Evolutionary conservation across 148 eudicot species (phyloP).

Genomic region (Vaccinium vitisidaea): DNA sequence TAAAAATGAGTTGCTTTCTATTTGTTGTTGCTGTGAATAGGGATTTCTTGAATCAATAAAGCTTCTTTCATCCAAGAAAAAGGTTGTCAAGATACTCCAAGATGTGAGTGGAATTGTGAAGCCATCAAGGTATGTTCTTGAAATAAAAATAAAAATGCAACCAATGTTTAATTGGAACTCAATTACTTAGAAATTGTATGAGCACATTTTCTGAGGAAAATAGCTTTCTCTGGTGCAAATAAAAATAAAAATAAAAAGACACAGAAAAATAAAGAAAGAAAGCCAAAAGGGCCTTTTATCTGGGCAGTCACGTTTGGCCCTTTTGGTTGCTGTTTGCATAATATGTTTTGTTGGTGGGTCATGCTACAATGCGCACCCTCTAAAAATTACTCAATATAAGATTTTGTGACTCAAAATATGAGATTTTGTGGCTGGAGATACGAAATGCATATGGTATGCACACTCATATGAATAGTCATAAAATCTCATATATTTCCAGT

Average conservation of each 20-base stretch:
- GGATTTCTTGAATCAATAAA: constrained; percentile 34
- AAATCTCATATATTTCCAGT: too few relatives aligned
- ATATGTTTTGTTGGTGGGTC: neutral
- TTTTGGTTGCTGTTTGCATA: neutral
- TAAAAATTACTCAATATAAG: too few relatives aligned
- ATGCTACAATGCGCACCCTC: too few relatives aligned
- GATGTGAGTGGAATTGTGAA: constrained; percentile 36
- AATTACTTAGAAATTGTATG: neutral
- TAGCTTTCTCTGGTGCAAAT: neutral
- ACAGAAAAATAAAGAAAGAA: neutral
- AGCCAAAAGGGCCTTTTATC: neutral
- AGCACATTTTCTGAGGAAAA: neutral
- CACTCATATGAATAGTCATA: too few relatives aligned
- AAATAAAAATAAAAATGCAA: neutral
- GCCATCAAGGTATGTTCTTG: constrained; percentile 37
- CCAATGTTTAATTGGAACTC: neutral
- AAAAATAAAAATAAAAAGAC: too few relatives aligned
- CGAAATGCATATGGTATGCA: too few relatives aligned
- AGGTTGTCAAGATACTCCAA: constrained; percentile 33
- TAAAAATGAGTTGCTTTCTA: neutral
- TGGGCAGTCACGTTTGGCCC: neutral
- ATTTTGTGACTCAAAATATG: too few relatives aligned
- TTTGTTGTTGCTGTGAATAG: constrained; percentile 18
- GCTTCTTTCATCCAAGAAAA: constrained; percentile 36
- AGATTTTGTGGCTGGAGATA: too few relatives aligned